A percentile compares a stretch with the other conserved stretches of the same genome.
Conservation (phyloP, 225 moss, liverwort and hornwort genomes). For the Sphagnum tenellum region DNA sequence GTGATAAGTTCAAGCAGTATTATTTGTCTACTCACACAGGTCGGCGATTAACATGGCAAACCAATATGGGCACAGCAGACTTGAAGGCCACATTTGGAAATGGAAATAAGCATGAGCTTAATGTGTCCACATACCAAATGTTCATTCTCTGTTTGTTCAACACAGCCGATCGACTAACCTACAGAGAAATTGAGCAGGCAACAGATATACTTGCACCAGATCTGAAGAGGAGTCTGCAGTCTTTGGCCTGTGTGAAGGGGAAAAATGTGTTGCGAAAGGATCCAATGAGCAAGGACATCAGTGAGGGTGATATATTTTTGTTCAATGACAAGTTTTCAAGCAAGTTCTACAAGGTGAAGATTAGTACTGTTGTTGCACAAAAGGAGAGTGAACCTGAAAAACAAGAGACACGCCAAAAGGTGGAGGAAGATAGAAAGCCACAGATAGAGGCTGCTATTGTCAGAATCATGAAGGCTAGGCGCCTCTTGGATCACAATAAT, state of each 20-base stretch:
- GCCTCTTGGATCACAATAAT: slow-evolving; percentile 55
- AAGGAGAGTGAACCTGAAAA: slow-evolving; percentile 66
- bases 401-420: slow-evolving; percentile 59
- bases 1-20: slow-evolving; percentile 56
- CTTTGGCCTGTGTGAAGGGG: slow-evolving; percentile 55
- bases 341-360: slow-evolving; percentile 61
- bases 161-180: slow-evolving; percentile 38
- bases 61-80: slow-evolving; percentile 58
- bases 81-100: slow-evolving; percentile 57
- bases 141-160: slow-evolving; percentile 58
- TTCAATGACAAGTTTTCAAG: slow-evolving; percentile 56
- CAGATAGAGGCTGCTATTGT: slow-evolving; percentile 63
- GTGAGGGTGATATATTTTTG: slow-evolving; percentile 41
- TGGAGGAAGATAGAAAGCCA: slow-evolving; percentile 58
- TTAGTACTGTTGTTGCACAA: slow-evolving; percentile 56
- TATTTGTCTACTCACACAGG: slow-evolving; percentile 58
- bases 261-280: slow-evolving; percentile 59
- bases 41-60: slow-evolving; percentile 58
- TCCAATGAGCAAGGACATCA: slow-evolving; percentile 60
- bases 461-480: slow-evolving; percentile 62
- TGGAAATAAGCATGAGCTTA: slow-evolving; percentile 54
- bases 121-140: slow-evolving; percentile 64
- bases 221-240: slow-evolving; percentile 47
- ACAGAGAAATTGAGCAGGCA: slow-evolving; percentile 56
- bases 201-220: slow-evolving; percentile 53